Conservation (phyloP, 345 rosid genomes). For the Linum lewisii region DNA sequence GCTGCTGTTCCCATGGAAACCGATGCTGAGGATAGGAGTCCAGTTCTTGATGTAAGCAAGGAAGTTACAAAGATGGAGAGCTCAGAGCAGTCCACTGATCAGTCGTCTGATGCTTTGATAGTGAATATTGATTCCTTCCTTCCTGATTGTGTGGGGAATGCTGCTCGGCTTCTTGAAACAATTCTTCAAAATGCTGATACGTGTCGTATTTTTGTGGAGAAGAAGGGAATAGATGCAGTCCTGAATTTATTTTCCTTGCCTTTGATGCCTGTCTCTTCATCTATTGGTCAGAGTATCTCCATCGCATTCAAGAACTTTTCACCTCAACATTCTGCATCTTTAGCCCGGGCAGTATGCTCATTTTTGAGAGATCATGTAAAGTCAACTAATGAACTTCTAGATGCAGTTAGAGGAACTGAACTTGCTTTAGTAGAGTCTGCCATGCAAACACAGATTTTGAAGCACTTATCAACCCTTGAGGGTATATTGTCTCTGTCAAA, state of each 20-base stretch:
- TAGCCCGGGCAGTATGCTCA: slow-evolving; percentile 76
- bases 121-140: slow-evolving; percentile 56
- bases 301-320: slow-evolving; percentile 94
- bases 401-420: slow-evolving; percentile 49
- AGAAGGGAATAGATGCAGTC: slow-evolving; percentile 84
- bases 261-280: slow-evolving; percentile 62
- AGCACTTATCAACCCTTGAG: slow-evolving; percentile 68
- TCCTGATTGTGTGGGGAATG: slow-evolving; percentile 73
- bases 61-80: slow-evolving; percentile 35
- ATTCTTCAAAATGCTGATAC: slow-evolving; percentile 94
- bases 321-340: slow-evolving; percentile 70
- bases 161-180: slow-evolving; percentile 83
- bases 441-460: slow-evolving; percentile 47
- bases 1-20: slow-evolving; percentile 86
- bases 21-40: slow-evolving; percentile 50
- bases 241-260: slow-evolving; percentile 70
- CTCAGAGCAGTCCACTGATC: slow-evolving; percentile 43
- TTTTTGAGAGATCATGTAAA: slow-evolving; percentile 68
- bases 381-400: slow-evolving; percentile 42
- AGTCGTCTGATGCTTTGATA: slow-evolving; percentile 43
- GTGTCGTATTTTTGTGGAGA: slow-evolving; percentile 85
- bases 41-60: slow-evolving; percentile 26
- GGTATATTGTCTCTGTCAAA: slow-evolving; percentile 65
- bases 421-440: slow-evolving; percentile 48
- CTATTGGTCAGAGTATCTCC: slow-evolving; percentile 74